These are phyloP conservation scores for Aspergillus unguis DNA, from an alignment of 2,329 filamentous ascomycete genomes.

Conservation along the genomic window DNA sequence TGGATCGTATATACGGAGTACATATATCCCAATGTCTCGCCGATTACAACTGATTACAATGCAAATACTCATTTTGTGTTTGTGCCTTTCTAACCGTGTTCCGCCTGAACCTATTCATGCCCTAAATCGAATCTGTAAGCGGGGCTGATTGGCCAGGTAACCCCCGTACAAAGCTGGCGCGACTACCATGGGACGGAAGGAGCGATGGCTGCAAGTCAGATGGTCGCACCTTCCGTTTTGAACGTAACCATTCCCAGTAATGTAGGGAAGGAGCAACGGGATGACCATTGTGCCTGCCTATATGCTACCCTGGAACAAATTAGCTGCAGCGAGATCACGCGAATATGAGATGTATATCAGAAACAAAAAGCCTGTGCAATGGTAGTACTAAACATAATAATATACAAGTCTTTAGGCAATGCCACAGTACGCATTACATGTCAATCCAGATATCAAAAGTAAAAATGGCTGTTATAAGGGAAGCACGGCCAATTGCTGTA, in stretches of 20 bases:
- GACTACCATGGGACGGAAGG: too few relatives aligned
- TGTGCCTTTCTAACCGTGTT: too few relatives aligned
- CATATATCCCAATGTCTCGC: not conserved
- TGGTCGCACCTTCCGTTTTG: too few relatives aligned
- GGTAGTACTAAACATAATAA: conserved; percentile 18
- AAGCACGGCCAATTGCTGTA: not conserved
- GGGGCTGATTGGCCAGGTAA: too few relatives aligned
- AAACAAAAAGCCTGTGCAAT: conserved; percentile 5
- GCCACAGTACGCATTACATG: conserved; percentile 1
- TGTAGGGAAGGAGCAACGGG: too few relatives aligned
- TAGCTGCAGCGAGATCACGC: too few relatives aligned
- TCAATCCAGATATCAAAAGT: not conserved
- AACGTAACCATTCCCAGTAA: too few relatives aligned
- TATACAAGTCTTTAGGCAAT: conserved; percentile 11
- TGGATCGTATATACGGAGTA: conserved; percentile 2
- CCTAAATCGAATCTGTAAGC: not conserved
- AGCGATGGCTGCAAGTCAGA: too few relatives aligned
- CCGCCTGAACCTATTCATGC: not conserved
- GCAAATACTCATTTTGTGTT: not conserved
- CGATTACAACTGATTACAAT: not conserved
- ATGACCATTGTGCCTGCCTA: too few relatives aligned
- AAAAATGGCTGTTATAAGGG: not conserved
- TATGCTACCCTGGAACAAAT: too few relatives aligned
- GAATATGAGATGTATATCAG: not conserved
- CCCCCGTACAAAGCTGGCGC: too few relatives aligned